Evolutionary conservation across 306 rosid genomes (phyloP).

Genomic region (Datisca glomerata): DNA sequence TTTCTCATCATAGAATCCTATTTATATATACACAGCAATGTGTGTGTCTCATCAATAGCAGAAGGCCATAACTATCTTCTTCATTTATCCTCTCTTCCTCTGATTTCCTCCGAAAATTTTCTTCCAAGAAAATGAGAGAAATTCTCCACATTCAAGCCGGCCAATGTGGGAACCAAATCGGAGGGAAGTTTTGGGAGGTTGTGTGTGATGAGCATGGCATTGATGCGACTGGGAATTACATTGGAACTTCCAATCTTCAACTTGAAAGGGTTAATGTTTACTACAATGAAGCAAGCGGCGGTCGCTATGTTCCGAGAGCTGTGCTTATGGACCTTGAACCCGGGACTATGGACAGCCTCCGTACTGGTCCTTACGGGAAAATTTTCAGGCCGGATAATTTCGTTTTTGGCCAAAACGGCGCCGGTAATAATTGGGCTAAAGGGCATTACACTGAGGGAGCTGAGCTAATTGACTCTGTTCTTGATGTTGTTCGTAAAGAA

Average conservation of each 20-base stretch:
- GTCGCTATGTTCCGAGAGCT: slow-evolving; percentile 79
- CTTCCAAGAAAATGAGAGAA: slow-evolving; percentile 61
- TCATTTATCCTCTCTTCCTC: not conserved
- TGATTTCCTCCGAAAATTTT: not conserved
- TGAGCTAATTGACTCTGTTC: slow-evolving; percentile 77
- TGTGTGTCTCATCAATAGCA: not conserved
- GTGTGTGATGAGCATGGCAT: slow-evolving; percentile 87
- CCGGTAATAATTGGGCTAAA: slow-evolving; percentile 92
- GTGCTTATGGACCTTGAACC: slow-evolving; percentile 87
- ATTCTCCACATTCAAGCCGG: slow-evolving; percentile 86
- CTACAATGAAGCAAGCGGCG: slow-evolving; percentile 80
- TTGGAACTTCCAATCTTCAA: slow-evolving; percentile 52
- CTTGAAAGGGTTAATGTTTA: slow-evolving; percentile 82
- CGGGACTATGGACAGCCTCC: slow-evolving; percentile 83
- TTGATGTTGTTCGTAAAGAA: slow-evolving; percentile 87
- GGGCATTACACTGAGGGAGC: slow-evolving; percentile 94
- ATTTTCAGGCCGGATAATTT: slow-evolving; percentile 83
- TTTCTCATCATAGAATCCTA: not conserved
- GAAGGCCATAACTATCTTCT: not conserved
- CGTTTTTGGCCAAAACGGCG: slow-evolving; percentile 83
- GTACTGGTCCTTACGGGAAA: slow-evolving; percentile 64
- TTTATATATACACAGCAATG: no score
- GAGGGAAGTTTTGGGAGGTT: slow-evolving; percentile 88
- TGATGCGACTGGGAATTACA: slow-evolving; percentile 52
- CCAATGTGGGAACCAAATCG: slow-evolving; percentile 88